Base-by-base conservation (phyloP, 441 rosid species). In the Erodium moschatum region DNA sequence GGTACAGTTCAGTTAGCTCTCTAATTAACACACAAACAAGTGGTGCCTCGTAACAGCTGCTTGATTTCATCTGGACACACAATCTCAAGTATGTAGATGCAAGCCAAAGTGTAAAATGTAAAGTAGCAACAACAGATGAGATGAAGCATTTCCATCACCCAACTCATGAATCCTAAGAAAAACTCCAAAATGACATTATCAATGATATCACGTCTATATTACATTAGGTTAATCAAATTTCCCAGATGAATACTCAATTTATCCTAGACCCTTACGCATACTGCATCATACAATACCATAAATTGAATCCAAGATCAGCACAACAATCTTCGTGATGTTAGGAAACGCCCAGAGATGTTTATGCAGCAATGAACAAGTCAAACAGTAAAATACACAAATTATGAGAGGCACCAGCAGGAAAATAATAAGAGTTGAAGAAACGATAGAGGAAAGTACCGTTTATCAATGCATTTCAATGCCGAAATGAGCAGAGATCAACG, bases 341-440 rank as follows among this genome's bases (percentile, higher is more conserved):
- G 6, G 2, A 6, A 54, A 16, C 21, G 18, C 21, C 63, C 9
- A 58, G 11, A 58, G 2, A 19, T 6, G 3, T 1, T 4, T 58
- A 8, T 19, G 4, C 61, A 54, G 10, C 11, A 20, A 58, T 58
- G 2, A 58, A 19, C 12, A 18, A 18, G 63, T 20, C 12, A 58
- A 58, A 58, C 63, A 58, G 8, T 19, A 58, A 58, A 58, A 6
- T 58, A 58, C 63, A 58, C 27, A 58, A 2, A 58, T 58, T 20
- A 6, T 6, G 27, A 18, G 19, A 19, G 0, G 2, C 11, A 58
- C 19, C 7, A 58, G 20, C 20, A 2, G 2, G 13, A 58, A 20
- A 18, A 6, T 0, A 16, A 56, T 0, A 56, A 6, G 62, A 56
- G 0, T 16, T 56, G 24, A 56, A 16, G 11, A 56, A 19, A 11